phyloP scores from a whole-genome alignment of 2,329 filamentous ascomycete species.

The Fusarium clavum region DNA sequence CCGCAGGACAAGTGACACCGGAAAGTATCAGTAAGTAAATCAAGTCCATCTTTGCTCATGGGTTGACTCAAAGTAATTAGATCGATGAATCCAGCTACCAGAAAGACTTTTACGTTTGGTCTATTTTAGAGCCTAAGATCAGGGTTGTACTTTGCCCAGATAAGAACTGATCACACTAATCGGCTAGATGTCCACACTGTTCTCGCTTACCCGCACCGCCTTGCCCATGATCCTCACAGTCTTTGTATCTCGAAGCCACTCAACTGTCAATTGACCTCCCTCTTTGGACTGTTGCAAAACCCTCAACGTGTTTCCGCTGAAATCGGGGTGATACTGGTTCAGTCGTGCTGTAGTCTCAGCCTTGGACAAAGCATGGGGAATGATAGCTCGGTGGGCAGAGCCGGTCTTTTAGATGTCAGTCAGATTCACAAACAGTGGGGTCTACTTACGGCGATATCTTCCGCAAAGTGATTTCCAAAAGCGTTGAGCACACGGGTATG shows the following conservation, averaged over 20 bases:
- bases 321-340: not conserved
- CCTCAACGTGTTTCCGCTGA: not conserved
- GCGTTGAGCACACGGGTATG: conserved; percentile 9
- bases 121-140: too few relatives aligned
- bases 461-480: not conserved
- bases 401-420: conserved; percentile 1
- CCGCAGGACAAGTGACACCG: not conserved
- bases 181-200: not conserved
- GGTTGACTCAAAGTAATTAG: fast-evolving
- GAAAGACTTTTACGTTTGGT: not conserved
- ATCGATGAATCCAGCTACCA: fast-evolving
- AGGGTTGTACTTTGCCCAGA: not conserved
- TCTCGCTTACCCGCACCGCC: not conserved
- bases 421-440: fast-evolving
- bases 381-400: conserved; percentile 14
- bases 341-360: not conserved
- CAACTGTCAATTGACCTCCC: conserved; percentile 6
- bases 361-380: not conserved
- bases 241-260: not conserved
- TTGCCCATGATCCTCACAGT: conserved; percentile 14
- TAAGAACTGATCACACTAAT: too few relatives aligned
- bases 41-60: not conserved
- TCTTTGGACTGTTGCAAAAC: conserved; percentile 12
- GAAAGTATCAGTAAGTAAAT: not conserved
- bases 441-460: not conserved